Base-by-base conservation (phyloP, 2,329 filamentous ascomycete species). In the Aureobasidium namibiae region DNA sequence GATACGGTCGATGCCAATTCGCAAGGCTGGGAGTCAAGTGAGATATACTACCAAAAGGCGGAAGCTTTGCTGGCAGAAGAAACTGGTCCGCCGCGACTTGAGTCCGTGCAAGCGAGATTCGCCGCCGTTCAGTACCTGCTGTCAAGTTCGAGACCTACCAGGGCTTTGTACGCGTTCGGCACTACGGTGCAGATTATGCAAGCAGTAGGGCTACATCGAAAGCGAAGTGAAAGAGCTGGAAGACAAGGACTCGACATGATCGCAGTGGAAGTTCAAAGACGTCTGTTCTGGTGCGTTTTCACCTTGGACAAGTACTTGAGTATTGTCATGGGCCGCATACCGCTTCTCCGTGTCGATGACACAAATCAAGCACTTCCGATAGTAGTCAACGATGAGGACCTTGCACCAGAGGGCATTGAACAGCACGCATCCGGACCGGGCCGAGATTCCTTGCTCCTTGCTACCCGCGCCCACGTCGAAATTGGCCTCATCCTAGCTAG, bases 51-150 rank as follows among this genome's bases (percentile, higher is more conserved):
- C 53, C 60, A 62, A n/a, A 60, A 61, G 23, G 68, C 67, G 2
- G 64, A 67, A 45, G 53, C 33, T 0, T 63, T 63, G 29, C 61
- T 71, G 16, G 48, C 56, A 9, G 34, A 42, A 16, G 69, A 70
- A 46, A 63, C 57, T 16, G 69, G 69, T 23, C 65, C 61, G 58
- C 60, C 64, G 1, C 61, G 60, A 6, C 60, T 70, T 11, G 69
- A 69, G 56, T 68, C 73, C 61, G 71, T 76, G 1, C 75, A 77
- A 62, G 73, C 74, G 45, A 68, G 75, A 9, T 63, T 77, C 14
- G 70, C 69, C 2, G 69, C 70, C 49, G 75, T 72, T 49, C 70
- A 75, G 7, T 74, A 73, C 56, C 62, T 75, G 16, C 62, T 75
- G n/a, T 67, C 69, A 18, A 69, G 71, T 1, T 73, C 70, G 5